A percentile compares a stretch with the other conserved stretches of the same genome.
These are phyloP conservation scores for Pseudopithomyces maydicus DNA, from an alignment of 2,329 filamentous ascomycete species.

Conservation along the genomic window DNA sequence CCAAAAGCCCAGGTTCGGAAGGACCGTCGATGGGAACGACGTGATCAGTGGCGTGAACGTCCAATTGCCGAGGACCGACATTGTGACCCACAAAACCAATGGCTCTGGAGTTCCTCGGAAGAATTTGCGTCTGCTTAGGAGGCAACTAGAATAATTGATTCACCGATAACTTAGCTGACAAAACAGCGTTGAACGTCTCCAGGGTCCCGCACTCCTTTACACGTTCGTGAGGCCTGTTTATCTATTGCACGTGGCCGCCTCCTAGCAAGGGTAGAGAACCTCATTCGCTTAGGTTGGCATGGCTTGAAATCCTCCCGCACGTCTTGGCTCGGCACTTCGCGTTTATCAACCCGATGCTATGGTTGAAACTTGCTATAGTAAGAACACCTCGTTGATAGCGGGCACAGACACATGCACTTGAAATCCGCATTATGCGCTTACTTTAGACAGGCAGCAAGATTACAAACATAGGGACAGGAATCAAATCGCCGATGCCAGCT, in stretches of 20 bases:
- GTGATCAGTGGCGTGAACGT: conserved; percentile 32
- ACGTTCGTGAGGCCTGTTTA: not conserved
- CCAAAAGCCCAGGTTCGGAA: conserved; percentile 37
- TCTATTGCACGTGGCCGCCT: conserved; percentile 6
- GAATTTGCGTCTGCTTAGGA: not conserved
- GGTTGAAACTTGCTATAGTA: no score
- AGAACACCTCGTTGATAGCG: no score
- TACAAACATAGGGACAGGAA: no score
- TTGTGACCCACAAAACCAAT: not conserved
- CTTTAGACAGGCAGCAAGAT: no score
- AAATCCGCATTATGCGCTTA: no score
- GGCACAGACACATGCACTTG: no score
- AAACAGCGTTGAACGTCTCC: not conserved
- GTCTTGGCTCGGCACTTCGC: not conserved
- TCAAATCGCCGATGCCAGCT: no score
- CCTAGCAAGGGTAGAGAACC: not conserved
- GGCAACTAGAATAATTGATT: not conserved
- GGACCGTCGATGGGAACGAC: conserved; percentile 26
- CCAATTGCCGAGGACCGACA: conserved; percentile 29
- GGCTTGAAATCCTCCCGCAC: conserved; percentile 1
- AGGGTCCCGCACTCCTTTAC: not conserved
- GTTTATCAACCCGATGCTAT: no score
- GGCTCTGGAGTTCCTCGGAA: not conserved
- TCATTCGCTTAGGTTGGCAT: not conserved
- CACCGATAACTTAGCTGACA: no score